A percentile compares a stretch with the other conserved stretches of the same genome.
phyloP scores from a whole-genome alignment of 2,329 filamentous ascomycete genomes.

The Zymoseptoria crescenta region DNA sequence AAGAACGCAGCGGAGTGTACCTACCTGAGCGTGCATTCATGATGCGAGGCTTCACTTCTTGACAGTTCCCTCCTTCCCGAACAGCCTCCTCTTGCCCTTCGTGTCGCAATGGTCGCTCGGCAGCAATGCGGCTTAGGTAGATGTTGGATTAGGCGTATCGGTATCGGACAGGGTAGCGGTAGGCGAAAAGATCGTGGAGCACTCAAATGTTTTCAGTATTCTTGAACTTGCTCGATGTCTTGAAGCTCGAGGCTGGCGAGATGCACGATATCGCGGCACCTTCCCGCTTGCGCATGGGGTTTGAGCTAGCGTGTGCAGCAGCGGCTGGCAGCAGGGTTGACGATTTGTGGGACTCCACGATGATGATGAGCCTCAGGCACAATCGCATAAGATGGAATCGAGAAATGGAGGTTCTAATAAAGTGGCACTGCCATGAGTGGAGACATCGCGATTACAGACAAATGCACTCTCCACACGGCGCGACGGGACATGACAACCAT shows the following conservation, averaged over 20 bases:
- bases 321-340: neutral
- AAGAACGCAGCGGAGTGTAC: neutral
- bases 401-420: no score
- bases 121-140: neutral
- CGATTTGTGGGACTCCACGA: neutral
- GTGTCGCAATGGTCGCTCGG: neutral
- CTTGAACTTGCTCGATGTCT: neutral
- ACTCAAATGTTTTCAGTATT: neutral
- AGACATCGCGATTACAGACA: no score
- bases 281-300: neutral
- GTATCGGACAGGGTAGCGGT: neutral
- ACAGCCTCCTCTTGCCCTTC: neutral
- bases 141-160: neutral
- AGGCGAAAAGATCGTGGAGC: neutral
- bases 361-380: neutral
- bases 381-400: no score
- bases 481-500: no score
- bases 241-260: neutral
- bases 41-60: neutral
- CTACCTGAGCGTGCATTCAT: constrained; percentile 7
- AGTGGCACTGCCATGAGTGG: no score
- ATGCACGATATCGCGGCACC: neutral
- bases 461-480: no score
- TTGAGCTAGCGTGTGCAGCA: neutral
- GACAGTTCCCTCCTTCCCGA: neutral